These are phyloP conservation scores for Silene latifolia DNA, from an alignment of 148 eudicot species.

Conservation along the genomic window DNA sequence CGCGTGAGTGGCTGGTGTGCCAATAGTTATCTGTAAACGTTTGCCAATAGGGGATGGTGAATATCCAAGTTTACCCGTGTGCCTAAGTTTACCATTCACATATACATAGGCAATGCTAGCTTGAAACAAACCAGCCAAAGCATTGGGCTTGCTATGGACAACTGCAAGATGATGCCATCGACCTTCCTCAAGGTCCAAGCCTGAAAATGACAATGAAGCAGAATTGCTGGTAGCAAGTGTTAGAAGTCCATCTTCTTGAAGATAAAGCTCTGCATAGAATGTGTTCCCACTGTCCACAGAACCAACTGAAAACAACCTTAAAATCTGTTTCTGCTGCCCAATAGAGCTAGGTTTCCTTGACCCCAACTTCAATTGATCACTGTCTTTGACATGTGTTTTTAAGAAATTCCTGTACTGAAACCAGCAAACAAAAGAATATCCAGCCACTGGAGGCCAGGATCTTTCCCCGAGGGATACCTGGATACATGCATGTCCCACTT, in stretches of 20 bases:
- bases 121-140: conserved; percentile 98
- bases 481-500: conserved; percentile 86
- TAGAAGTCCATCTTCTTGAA: conserved; percentile 88
- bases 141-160: conserved; percentile 99
- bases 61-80: conserved; percentile 94
- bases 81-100: conserved; percentile 87
- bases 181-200: conserved; percentile 90
- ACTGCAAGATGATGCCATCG: conserved; percentile 99
- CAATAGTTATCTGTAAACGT: conserved; percentile 88
- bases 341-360: conserved; percentile 38
- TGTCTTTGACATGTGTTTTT: conserved; percentile 57
- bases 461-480: conserved; percentile 97
- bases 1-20: conserved; percentile 75
- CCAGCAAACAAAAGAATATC: conserved; percentile 99
- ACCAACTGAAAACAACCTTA: conserved; percentile 94
- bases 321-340: conserved; percentile 53
- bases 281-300: conserved; percentile 66
- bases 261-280: conserved; percentile 85
- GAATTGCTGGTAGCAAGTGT: conserved; percentile 96
- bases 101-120: conserved; percentile 96
- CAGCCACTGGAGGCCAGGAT: conserved; percentile 99
- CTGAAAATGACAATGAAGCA: conserved; percentile 77
- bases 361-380: conserved; percentile 50
- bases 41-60: conserved; percentile 94
- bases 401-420: conserved; percentile 82